Evolutionary conservation across 228 moss, liverwort and hornwort genomes (phyloP).

Genomic region (Sphagnum magellanicum): DNA sequence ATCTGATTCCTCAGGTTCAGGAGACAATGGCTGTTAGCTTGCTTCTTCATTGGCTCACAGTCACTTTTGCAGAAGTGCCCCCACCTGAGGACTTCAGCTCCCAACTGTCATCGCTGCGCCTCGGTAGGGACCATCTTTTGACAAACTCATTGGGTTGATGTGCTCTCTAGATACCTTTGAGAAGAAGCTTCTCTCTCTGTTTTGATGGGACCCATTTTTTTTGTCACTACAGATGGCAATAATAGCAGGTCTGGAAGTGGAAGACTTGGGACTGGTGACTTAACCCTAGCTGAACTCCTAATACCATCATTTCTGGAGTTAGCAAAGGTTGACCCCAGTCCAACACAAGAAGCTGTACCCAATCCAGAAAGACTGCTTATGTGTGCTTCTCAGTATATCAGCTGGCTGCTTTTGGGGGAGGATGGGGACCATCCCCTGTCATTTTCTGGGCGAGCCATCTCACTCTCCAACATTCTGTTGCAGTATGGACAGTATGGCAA

Average conservation of each 20-base stretch:
- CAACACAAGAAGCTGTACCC: conserved; percentile 48
- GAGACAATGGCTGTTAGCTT: conserved; percentile 66
- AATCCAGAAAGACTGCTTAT: conserved; percentile 55
- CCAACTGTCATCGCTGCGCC: conserved; percentile 85
- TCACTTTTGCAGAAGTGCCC: conserved; percentile 89
- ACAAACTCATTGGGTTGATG: background rate
- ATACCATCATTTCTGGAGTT: conserved; percentile 66
- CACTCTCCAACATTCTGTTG: conserved; percentile 78
- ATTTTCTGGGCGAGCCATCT: conserved; percentile 78
- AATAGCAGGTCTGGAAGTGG: conserved; percentile 41
- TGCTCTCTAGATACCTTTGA: background rate
- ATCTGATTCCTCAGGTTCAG: conserved; percentile 68
- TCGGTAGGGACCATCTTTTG: conserved; percentile 36
- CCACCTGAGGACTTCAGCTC: conserved; percentile 92
- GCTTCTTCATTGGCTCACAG: conserved; percentile 89
- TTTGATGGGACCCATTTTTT: background rate
- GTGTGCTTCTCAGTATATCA: conserved; percentile 59
- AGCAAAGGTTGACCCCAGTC: conserved; percentile 21
- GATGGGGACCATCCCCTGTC: conserved; percentile 37
- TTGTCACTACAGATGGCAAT: conserved; percentile 37
- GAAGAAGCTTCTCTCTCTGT: background rate
- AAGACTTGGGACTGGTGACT: conserved; percentile 71
- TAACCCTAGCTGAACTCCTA: conserved; percentile 73
- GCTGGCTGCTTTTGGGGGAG: conserved; percentile 79
- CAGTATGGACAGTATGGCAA: conserved; percentile 87